These are phyloP conservation scores for Boletus sp. DNA, from an alignment of 768 basidiomycete genomes.

Conservation along the genomic window DNA sequence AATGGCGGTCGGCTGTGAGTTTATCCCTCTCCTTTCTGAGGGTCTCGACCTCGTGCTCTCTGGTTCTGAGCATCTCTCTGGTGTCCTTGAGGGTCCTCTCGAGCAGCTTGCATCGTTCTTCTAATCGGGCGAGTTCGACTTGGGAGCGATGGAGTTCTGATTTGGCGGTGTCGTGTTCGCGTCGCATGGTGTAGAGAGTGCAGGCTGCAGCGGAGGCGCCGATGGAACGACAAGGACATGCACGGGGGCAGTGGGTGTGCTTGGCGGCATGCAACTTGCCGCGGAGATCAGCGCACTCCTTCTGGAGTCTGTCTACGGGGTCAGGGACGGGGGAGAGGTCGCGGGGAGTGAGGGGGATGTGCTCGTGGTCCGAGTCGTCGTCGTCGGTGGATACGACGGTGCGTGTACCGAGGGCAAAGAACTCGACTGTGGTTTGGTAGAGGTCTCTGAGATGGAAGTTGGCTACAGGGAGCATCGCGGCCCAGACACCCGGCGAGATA, in stretches of 20 bases:
- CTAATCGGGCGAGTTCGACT: slow-evolving; percentile 51
- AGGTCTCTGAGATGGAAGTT: slow-evolving; percentile 47
- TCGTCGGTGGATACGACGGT: slow-evolving; percentile 35
- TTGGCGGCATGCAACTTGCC: slow-evolving; percentile 40
- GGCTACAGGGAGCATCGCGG: slow-evolving; percentile 44
- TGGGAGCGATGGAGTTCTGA: slow-evolving; percentile 54
- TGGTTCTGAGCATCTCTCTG: slow-evolving; percentile 52
- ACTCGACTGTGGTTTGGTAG: slow-evolving; percentile 58
- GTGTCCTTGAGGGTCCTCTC: slow-evolving; percentile 66
- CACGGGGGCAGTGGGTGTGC: slow-evolving; percentile 33
- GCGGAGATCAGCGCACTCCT: slow-evolving; percentile 44
- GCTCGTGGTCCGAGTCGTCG: slow-evolving; percentile 27
- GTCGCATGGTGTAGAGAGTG: slow-evolving; percentile 42
- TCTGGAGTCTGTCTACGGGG: slow-evolving; percentile 38
- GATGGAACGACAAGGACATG: slow-evolving; percentile 32
- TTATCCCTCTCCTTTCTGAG: slow-evolving; percentile 42
- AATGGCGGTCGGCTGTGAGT: slow-evolving; percentile 23
- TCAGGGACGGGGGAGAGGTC: slow-evolving; percentile 40
- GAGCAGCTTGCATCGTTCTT: slow-evolving; percentile 61
- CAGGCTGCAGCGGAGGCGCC: slow-evolving; percentile 43
- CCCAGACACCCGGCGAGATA: slow-evolving; percentile 30
- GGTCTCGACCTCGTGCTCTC: slow-evolving; percentile 60
- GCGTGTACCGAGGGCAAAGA: slow-evolving; percentile 46
- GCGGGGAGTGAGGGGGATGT: slow-evolving; percentile 28
- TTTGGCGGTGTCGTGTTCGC: slow-evolving; percentile 57